Conservation (phyloP, 129 eudicot genomes). For the Cynara cardunculus region DNA sequence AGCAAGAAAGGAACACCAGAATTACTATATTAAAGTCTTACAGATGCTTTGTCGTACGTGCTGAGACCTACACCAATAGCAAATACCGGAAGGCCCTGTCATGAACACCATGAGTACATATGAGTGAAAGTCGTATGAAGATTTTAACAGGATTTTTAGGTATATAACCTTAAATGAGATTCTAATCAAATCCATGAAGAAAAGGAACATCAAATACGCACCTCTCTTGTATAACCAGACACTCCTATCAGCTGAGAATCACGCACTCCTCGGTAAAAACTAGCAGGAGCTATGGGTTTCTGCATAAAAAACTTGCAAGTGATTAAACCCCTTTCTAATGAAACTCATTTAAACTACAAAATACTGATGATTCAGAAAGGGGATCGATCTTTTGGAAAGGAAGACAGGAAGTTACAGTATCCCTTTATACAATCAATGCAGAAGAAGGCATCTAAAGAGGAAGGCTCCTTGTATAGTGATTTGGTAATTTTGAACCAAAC, state of each 20-base stretch:
- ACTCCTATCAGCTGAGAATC: conserved; percentile 69
- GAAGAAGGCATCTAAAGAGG: neutral
- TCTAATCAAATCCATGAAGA: no score
- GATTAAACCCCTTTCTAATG: neutral
- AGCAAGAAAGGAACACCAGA: neutral
- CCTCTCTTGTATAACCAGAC: conserved; percentile 72
- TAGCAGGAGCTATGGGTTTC: conserved; percentile 61
- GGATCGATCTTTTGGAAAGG: no score
- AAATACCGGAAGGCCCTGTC: conserved; percentile 68
- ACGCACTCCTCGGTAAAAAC: conserved; percentile 57
- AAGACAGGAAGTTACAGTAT: neutral
- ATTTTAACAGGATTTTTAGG: neutral
- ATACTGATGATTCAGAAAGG: neutral
- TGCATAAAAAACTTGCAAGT: conserved; percentile 26
- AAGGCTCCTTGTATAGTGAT: neutral
- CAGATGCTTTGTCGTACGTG: conserved; percentile 71
- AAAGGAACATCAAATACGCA: conserved; percentile 8
- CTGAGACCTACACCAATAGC: conserved; percentile 70
- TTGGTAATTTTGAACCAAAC: neutral
- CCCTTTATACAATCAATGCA: neutral
- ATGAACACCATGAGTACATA: neutral
- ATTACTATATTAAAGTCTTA: conserved; percentile 26
- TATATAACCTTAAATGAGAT: no score
- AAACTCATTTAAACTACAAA: neutral
- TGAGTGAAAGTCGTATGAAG: neutral